Percentiles rank a stretch among this genome's conserved stretches.
These are phyloP conservation scores for Colletotrichum horii DNA, from an alignment of 2,329 filamentous ascomycete genomes.

Conservation along the genomic window DNA sequence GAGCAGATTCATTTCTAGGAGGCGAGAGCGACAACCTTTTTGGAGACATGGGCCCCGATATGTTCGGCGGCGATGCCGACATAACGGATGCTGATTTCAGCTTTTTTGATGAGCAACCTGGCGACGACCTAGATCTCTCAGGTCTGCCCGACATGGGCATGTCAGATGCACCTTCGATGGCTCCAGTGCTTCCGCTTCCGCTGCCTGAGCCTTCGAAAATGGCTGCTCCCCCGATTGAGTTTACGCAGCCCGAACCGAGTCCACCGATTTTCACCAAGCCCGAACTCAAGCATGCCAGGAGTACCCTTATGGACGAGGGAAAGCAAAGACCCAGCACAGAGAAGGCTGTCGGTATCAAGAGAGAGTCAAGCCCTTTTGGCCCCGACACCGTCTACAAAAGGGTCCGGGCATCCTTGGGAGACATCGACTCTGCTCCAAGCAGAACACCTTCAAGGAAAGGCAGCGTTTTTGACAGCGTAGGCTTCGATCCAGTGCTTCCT, in stretches of 20 bases:
- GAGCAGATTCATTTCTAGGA: constrained; percentile 45
- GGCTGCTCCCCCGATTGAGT: constrained; percentile 12
- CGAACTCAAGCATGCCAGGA: constrained; percentile 63
- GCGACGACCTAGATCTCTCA: constrained; percentile 41
- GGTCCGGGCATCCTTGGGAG: constrained; percentile 52
- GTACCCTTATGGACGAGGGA: constrained; percentile 51
- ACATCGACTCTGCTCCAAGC: constrained; percentile 25
- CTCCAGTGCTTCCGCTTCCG: background rate
- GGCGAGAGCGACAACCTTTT: constrained; percentile 66
- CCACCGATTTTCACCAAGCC: constrained; percentile 59
- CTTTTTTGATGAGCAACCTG: constrained; percentile 75
- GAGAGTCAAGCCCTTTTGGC: constrained; percentile 62
- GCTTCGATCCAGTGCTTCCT: constrained; percentile 58
- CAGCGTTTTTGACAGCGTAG: constrained; percentile 59
- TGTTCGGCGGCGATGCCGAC: constrained; percentile 73
- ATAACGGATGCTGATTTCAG: constrained; percentile 86
- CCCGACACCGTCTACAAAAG: constrained; percentile 64
- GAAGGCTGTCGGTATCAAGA: constrained; percentile 40
- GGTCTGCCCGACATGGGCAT: constrained; percentile 32
- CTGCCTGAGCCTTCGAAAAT: constrained; percentile 22
- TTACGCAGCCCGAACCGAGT: constrained; percentile 12
- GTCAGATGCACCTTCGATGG: background rate
- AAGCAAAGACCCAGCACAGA: constrained; percentile 29
- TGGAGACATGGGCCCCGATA: constrained; percentile 71
- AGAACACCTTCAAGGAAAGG: constrained; percentile 36